These are phyloP conservation scores for Eragrostis nindensis DNA, from an alignment of 176 grass and related monocot species.

Conservation along the genomic window DNA sequence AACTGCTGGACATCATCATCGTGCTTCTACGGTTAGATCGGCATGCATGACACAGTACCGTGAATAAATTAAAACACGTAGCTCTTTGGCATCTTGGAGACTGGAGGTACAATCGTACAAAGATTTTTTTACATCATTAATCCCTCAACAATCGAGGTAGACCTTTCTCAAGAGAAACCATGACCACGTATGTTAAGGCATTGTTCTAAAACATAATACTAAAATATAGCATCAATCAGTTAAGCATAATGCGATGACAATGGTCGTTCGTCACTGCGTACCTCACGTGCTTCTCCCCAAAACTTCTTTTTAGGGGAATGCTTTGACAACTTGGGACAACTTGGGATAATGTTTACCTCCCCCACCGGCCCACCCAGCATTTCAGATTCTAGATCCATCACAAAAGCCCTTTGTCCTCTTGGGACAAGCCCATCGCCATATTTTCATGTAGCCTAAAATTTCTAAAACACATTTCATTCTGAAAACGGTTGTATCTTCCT, in stretches of 20 bases:
- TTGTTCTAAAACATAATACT: background rate
- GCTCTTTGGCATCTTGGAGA: background rate
- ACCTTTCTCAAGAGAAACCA: background rate
- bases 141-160: background rate
- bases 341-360: too few relatives aligned
- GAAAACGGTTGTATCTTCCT: background rate
- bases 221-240: conserved; percentile 8
- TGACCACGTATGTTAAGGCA: background rate
- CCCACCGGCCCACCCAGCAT: too few relatives aligned
- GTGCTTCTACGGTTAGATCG: too few relatives aligned
- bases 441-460: background rate
- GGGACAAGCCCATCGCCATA: background rate
- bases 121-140: background rate
- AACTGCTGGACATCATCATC: too few relatives aligned
- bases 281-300: background rate
- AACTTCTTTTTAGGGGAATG: too few relatives aligned
- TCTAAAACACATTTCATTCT: background rate
- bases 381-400: background rate
- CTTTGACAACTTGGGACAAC: background rate
- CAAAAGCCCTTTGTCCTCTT: background rate
- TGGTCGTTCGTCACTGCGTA: background rate
- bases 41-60: too few relatives aligned
- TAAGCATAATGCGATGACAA: background rate
- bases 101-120: background rate
- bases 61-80: background rate